Conservation (phyloP, 2,329 filamentous ascomycete species). For the Verticillium alfalfae region DNA sequence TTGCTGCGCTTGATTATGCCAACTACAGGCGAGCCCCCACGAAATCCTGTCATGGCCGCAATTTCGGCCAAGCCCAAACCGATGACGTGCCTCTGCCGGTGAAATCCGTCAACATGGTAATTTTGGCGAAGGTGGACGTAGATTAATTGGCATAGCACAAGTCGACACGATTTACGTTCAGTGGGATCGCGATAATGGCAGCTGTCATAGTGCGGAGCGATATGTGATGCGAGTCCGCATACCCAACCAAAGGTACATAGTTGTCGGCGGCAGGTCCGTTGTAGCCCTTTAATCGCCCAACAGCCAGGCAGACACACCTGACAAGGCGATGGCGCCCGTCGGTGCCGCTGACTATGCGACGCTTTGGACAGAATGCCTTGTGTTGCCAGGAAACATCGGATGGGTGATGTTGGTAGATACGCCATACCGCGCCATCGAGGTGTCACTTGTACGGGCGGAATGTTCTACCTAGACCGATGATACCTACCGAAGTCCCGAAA, state of each 20-base stretch:
- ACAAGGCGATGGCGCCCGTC: too few species aligned
- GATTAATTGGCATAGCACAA: not conserved
- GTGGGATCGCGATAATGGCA: not conserved
- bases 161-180: not conserved
- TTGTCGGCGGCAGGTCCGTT: too few species aligned
- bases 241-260: too few species aligned
- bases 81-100: not conserved
- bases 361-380: not conserved
- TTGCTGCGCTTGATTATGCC: not conserved
- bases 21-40: not conserved
- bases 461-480: not conserved
- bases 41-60: not conserved
- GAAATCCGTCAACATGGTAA: not conserved
- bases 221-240: too few species aligned
- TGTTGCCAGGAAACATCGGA: not conserved
- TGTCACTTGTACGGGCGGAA: not conserved
- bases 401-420: not conserved
- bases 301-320: too few species aligned
- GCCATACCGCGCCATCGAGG: not conserved
- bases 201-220: not conserved
- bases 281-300: too few species aligned
- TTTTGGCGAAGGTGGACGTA: not conserved
- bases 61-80: not conserved
- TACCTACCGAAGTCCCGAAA: not conserved
- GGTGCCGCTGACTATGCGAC: not conserved